phyloP scores from a whole-genome alignment of 1,284 basidiomycete genomes.

The Cutaneotrichosporon sp. region DNA sequence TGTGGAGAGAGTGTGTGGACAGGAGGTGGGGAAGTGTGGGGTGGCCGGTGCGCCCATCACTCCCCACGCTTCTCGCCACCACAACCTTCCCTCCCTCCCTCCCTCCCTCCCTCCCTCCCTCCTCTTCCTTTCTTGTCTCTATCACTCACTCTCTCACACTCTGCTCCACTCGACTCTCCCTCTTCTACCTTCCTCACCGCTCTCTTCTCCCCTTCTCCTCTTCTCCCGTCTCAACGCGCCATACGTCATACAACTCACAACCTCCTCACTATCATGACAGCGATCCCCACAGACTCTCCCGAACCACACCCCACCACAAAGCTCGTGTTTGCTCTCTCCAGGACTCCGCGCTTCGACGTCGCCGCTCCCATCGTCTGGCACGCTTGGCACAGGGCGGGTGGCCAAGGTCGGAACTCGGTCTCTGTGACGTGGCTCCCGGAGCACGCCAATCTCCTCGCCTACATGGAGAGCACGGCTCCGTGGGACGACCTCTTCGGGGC shows the following conservation, averaged over 20 bases:
- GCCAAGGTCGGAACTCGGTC: neutral
- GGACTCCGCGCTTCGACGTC: neutral
- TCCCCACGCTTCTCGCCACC: neutral
- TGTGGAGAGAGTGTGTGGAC: too few species aligned
- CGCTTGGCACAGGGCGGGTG: neutral
- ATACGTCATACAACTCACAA: too few species aligned
- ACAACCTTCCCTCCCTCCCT: too few species aligned
- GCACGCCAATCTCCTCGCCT: neutral
- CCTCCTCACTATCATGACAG: neutral
- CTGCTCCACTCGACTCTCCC: too few species aligned
- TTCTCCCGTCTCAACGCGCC: too few species aligned
- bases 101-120: too few species aligned
- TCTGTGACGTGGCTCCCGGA: neutral
- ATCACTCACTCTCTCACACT: neutral
- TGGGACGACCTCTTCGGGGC: neutral
- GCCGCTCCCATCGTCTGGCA: neutral
- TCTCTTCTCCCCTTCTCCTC: too few species aligned
- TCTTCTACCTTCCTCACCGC: too few species aligned
- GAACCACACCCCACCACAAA: neutral
- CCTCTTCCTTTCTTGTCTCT: neutral
- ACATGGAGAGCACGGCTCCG: neutral
- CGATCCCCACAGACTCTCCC: neutral
- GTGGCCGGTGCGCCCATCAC: too few species aligned
- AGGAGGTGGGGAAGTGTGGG: too few species aligned
- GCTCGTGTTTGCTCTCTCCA: neutral